These are phyloP conservation scores for Penicillium sp. DNA, from an alignment of 2,329 filamentous ascomycete genomes.

Conservation along the genomic window DNA sequence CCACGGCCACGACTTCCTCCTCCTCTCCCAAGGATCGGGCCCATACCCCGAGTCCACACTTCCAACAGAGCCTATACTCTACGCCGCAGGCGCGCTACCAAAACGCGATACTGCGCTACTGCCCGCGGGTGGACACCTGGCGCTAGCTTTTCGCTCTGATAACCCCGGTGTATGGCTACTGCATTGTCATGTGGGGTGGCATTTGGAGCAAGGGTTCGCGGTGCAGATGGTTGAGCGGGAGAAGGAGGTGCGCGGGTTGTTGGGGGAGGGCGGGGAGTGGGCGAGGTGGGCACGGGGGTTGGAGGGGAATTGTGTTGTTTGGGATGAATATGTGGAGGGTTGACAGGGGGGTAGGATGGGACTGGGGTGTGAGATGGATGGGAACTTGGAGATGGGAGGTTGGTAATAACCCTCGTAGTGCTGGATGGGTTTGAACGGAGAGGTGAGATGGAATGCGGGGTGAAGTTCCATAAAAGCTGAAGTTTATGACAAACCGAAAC, in stretches of 20 bases:
- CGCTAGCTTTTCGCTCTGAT: constrained; percentile 11
- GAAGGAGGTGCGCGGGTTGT: neutral
- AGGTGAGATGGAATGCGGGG: neutral
- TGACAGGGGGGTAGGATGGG: neutral
- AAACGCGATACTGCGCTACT: constrained; percentile 13
- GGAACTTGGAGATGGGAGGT: too few relatives aligned
- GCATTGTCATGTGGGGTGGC: constrained; percentile 20
- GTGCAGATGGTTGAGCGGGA: constrained; percentile 14
- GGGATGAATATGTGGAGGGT: neutral
- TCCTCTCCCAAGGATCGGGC: constrained; percentile 2
- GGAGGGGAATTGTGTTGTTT: neutral
- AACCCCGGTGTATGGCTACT: constrained; percentile 17
- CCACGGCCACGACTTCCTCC: constrained; percentile 12
- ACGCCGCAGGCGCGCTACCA: neutral
- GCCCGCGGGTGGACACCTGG: neutral
- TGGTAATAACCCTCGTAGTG: too few relatives aligned
- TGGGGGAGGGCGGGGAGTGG: neutral
- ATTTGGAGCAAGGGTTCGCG: constrained; percentile 13
- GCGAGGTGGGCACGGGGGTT: neutral
- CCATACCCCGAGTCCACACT: neutral
- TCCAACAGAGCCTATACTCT: neutral
- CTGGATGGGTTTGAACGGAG: too few relatives aligned
- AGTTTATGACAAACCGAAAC: neutral
- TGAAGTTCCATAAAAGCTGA: neutral
- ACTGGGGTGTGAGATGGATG: neutral